Percentiles rank a stretch among this genome's conserved stretches.
These are phyloP conservation scores for Vaccinium darrowii DNA, from an alignment of 148 eudicot species.

Conservation along the genomic window DNA sequence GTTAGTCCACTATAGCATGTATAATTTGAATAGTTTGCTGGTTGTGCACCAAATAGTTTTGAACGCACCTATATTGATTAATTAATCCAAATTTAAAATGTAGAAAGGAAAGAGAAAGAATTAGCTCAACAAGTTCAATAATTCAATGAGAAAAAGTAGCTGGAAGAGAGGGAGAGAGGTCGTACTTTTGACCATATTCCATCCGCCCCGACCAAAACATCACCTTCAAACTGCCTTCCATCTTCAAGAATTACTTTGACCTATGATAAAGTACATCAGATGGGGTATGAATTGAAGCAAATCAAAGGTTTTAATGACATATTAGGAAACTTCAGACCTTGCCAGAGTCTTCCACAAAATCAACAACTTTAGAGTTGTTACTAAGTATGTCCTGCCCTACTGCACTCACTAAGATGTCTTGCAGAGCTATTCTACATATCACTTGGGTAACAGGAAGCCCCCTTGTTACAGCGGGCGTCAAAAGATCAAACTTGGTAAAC, in stretches of 20 bases:
- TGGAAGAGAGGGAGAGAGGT: not conserved
- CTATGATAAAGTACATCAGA: not conserved
- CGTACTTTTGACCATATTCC: constrained; percentile 28
- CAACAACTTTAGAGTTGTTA: constrained; percentile 29
- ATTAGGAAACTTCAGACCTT: constrained; percentile 18
- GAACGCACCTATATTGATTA: constrained; percentile 21
- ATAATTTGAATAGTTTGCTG: constrained; percentile 27
- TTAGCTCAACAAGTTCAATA: not conserved
- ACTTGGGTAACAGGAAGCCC: constrained; percentile 25
- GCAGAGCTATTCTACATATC: constrained; percentile 25
- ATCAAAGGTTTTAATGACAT: not conserved
- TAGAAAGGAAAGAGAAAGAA: not conserved
- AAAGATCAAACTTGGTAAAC: constrained; percentile 27
- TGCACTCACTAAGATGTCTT: constrained; percentile 28
- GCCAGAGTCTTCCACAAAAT: constrained; percentile 17
- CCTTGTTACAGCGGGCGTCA: constrained; percentile 20
- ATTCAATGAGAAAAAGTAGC: not conserved
- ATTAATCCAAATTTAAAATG: not conserved
- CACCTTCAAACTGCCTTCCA: constrained; percentile 24
- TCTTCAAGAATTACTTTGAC: constrained; percentile 25
- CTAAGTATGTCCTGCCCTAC: constrained; percentile 20
- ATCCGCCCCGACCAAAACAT: constrained; percentile 27
- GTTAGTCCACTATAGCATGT: constrained; percentile 33
- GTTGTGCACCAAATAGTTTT: constrained; percentile 27
- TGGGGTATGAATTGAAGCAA: not conserved